These are phyloP conservation scores for Ceratocystiopsis brevicomis DNA, from an alignment of 2,329 filamentous ascomycete species.

Conservation along the genomic window DNA sequence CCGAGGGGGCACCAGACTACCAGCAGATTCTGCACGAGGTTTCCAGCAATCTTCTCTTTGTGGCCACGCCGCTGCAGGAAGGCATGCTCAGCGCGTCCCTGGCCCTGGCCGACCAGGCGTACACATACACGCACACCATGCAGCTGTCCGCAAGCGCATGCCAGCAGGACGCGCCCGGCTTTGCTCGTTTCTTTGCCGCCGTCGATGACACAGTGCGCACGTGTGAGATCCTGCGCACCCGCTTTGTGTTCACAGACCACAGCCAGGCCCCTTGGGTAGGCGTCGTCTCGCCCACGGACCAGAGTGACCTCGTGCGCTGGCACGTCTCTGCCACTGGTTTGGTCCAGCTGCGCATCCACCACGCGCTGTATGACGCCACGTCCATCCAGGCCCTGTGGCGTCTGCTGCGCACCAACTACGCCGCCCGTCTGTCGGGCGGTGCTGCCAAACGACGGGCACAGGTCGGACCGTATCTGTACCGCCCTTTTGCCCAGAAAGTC, in stretches of 20 bases:
- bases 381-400: slow-evolving; percentile 10
- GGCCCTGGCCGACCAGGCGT: slow-evolving; percentile 9
- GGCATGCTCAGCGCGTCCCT: slow-evolving; percentile 12
- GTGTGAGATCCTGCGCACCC: slow-evolving; percentile 12
- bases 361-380: slow-evolving; percentile 11
- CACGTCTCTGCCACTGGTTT: slow-evolving; percentile 1
- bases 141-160: slow-evolving; percentile 8
- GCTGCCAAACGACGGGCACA: too few relatives aligned
- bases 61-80: slow-evolving; percentile 12
- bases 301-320: slow-evolving; percentile 10
- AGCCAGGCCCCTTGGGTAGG: slow-evolving; percentile 11
- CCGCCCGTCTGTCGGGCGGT: not conserved
- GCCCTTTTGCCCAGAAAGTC: too few relatives aligned
- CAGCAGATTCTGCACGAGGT: slow-evolving; percentile 7
- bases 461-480: too few relatives aligned
- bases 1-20: slow-evolving; percentile 1
- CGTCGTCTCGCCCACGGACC: slow-evolving; percentile 9
- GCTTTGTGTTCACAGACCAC: slow-evolving; percentile 10
- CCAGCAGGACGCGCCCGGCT: slow-evolving; percentile 5
- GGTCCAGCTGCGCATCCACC: slow-evolving; percentile 10
- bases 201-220: slow-evolving; percentile 9
- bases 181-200: slow-evolving; percentile 8
- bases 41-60: slow-evolving; percentile 9
- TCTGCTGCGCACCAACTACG: slow-evolving; percentile 7
- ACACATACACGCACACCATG: slow-evolving; percentile 10